These are phyloP conservation scores for Geosiphon pyriformis DNA, from an alignment of 192 early-diverging fungal genomes.

Conservation along the genomic window DNA sequence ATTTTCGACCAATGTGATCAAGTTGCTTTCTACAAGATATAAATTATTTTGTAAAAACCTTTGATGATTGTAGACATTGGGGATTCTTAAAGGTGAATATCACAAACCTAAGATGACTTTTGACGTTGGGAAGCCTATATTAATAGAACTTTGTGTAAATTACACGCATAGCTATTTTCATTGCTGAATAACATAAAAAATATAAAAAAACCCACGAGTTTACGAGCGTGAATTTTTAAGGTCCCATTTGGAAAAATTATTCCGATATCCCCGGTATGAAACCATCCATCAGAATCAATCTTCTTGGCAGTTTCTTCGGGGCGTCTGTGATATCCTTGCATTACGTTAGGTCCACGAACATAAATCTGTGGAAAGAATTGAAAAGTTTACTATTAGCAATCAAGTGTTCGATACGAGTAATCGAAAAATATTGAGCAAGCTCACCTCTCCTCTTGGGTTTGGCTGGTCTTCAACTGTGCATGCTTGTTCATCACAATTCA, in stretches of 20 bases:
- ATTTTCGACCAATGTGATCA: too few species aligned
- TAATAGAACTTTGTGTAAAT: too few species aligned
- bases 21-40: too few species aligned
- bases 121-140: too few species aligned
- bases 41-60: too few species aligned
- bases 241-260: slow-evolving; percentile 56
- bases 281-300: slow-evolving; percentile 81
- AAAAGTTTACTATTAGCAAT: too few species aligned
- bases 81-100: too few species aligned
- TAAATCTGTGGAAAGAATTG: too few species aligned
- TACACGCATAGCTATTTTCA: too few species aligned
- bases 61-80: too few species aligned
- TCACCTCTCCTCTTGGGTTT: slow-evolving; percentile 72
- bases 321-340: slow-evolving; percentile 80
- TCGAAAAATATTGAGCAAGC: background rate
- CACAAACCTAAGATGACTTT: too few species aligned
- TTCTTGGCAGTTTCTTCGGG: slow-evolving; percentile 62
- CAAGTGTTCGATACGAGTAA: too few species aligned
- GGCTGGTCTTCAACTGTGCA: slow-evolving; percentile 66
- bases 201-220: slow-evolving; percentile 1
- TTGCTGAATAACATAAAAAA: background rate
- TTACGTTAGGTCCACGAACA: slow-evolving; percentile 71
- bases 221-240: slow-evolving; percentile 69
- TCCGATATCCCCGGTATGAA: slow-evolving; percentile 79
- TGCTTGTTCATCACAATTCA: slow-evolving; percentile 70